Base-by-base conservation (phyloP, 768 basidiomycete species). In the Serendipita sp. region DNA sequence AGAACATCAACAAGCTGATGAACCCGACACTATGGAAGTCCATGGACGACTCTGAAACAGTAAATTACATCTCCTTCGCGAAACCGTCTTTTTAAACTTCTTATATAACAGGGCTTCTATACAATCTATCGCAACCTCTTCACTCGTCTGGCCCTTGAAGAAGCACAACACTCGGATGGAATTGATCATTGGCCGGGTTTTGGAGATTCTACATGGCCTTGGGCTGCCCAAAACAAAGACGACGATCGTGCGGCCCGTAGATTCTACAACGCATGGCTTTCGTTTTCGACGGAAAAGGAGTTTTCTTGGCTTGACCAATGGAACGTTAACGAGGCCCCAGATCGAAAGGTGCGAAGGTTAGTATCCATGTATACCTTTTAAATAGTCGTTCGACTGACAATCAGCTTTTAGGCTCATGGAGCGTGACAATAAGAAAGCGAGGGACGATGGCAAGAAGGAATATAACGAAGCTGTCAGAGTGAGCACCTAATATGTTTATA, bases 391-490 rank as follows among this genome's bases (percentile, higher is more conserved):
- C 20, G 22, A 58, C 2, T 58, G 22, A 24, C 11, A 26, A n/a
- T 22, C 31, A 24, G 31, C 9, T 17, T 61, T 22, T 34, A 90
- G 90, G 67, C 69, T 91, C 50, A 93, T 98, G 88, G 96, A 98
- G 70, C 90, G 85, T 68, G 96, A 97, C 66, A 98, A 99, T 73
- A 90, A 88, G 73, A 93, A 93, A 70, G 82, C 83, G 2, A 80
- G 93, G 14, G 91, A 96, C 30, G 87, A 91, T 42, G 86, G 87
- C 3, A 80, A 87, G 42, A 81, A 82, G 69, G 94, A 98, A 64
- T 98, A 95, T 72, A 97, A 92, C 69, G 94, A 97, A 42, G 86
- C 85, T 3, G 79, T 99, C 30, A 77, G 87, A 69, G 94, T 94
- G 67, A 63, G 85, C 72, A 3, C n/a, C 33, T 60, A 34, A 51